These are phyloP conservation scores for Isatis tinctoria DNA, from an alignment of 345 rosid species.

Conservation along the genomic window DNA sequence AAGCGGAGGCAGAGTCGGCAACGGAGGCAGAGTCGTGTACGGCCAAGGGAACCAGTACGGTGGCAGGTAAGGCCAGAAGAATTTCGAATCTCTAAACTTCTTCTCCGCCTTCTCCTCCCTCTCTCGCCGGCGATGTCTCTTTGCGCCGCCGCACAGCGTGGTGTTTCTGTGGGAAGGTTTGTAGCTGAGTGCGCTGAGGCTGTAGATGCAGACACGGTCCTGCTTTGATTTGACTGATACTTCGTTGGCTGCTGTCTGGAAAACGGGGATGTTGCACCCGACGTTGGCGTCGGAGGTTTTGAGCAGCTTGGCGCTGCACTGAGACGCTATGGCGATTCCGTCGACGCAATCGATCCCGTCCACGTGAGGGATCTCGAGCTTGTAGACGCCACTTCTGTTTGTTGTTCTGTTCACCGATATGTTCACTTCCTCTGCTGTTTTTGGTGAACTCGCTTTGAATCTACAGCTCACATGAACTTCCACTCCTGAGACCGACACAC, in stretches of 20 bases:
- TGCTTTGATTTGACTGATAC: constrained; percentile 71
- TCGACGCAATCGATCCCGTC: constrained; percentile 83
- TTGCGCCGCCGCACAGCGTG: constrained; percentile 38
- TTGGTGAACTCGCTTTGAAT: constrained; percentile 63
- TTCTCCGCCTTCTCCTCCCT: constrained; percentile 12
- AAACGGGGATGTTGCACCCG: constrained; percentile 51
- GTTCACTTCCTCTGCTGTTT: constrained; percentile 59
- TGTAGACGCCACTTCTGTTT: constrained; percentile 59
- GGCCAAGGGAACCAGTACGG: constrained; percentile 60
- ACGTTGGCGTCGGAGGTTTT: constrained; percentile 32
- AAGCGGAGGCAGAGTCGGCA: constrained; percentile 38
- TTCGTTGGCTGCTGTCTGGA: constrained; percentile 52
- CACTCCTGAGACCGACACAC: constrained; percentile 40
- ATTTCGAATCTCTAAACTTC: constrained; percentile 49
- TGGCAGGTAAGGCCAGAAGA: constrained; percentile 52
- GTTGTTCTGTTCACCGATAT: constrained; percentile 81
- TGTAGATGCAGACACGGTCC: constrained; percentile 74
- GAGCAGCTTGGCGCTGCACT: constrained; percentile 64
- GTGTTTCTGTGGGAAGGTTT: constrained; percentile 53
- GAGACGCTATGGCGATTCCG: constrained; percentile 50
- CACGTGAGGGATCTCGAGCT: constrained; percentile 60
- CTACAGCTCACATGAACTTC: constrained; percentile 70
- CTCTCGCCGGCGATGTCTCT: constrained; percentile 24
- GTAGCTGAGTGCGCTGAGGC: constrained; percentile 68
- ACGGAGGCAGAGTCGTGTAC: constrained; percentile 26